Percentiles rank a stretch among this genome's conserved stretches.
phyloP scores from a whole-genome alignment of 257 asterid genomes.

The Petunia secreta region DNA sequence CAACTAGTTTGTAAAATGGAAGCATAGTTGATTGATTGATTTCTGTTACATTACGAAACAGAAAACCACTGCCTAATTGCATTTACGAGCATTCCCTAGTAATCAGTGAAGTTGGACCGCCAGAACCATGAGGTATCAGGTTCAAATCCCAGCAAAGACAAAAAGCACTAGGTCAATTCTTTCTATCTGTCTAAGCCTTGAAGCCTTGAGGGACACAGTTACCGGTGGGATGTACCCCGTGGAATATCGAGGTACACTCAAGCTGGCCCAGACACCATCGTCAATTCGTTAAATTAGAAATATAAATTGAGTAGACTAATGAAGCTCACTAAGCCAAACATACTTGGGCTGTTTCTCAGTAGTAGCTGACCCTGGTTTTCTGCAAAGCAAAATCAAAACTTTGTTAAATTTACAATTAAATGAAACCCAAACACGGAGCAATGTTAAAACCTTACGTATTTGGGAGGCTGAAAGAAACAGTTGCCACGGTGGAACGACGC shows the following conservation, averaged over 20 bases:
- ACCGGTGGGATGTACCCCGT: no score
- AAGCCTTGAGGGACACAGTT: no score
- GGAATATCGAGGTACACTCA: no score
- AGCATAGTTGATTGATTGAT: neutral
- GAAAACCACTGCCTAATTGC: neutral
- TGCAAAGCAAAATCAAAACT: slow-evolving; percentile 38
- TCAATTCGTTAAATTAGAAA: neutral
- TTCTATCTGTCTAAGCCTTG: no score
- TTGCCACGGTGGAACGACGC: slow-evolving; percentile 58
- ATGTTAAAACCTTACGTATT: slow-evolving; percentile 49
- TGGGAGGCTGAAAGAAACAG: slow-evolving; percentile 73
- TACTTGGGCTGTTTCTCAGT: slow-evolving; percentile 60
- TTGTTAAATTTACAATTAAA: neutral
- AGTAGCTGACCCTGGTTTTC: slow-evolving; percentile 45
- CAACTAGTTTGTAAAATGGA: neutral
- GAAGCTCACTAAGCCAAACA: slow-evolving; percentile 22
- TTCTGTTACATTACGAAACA: neutral
- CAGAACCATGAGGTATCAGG: no score
- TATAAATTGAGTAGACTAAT: neutral
- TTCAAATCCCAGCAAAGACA: no score
- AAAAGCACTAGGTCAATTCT: no score
- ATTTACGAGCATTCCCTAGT: no score
- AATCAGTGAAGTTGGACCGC: no score
- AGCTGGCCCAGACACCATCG: no score
- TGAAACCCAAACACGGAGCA: neutral